Conservation (phyloP, 257 asterid species). For the Salvia splendens region DNA sequence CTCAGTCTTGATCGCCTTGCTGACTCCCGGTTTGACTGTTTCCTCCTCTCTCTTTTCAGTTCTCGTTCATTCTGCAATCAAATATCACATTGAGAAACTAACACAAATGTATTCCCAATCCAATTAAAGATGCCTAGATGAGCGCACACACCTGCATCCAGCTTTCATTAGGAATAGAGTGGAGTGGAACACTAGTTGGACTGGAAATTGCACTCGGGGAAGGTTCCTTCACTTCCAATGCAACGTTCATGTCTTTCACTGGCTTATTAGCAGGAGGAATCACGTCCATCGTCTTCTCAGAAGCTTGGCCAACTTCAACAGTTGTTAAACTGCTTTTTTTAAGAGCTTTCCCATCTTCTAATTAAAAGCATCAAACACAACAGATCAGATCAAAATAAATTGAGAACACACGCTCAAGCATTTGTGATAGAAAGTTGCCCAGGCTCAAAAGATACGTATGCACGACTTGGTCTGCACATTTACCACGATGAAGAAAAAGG, state of each 20-base stretch:
- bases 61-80: conserved; percentile 74
- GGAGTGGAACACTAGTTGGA: conserved; percentile 42
- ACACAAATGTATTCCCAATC: background rate
- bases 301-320: conserved; percentile 44
- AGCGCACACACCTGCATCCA: conserved; percentile 73
- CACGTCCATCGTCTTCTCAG: conserved; percentile 42
- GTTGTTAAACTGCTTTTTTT: conserved; percentile 40
- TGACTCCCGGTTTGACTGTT: conserved; percentile 97
- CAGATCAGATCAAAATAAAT: background rate
- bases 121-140: background rate
- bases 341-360: conserved; percentile 47
- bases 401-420: background rate
- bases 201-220: conserved; percentile 47
- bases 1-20: conserved; percentile 97
- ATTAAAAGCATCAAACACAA: conserved; percentile 17
- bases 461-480: background rate
- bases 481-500: conserved; percentile 4
- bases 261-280: conserved; percentile 39
- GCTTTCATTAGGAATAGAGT: conserved; percentile 48
- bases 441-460: background rate
- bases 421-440: background rate
- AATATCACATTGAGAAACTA: background rate
- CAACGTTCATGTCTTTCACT: conserved; percentile 42
- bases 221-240: conserved; percentile 56
- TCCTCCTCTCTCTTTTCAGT: conserved; percentile 87